Percentiles rank a stretch among this genome's conserved stretches.
Evolutionary conservation across 2,329 filamentous ascomycete genomes (phyloP).

Genomic region (Pyricularia grisea): DNA sequence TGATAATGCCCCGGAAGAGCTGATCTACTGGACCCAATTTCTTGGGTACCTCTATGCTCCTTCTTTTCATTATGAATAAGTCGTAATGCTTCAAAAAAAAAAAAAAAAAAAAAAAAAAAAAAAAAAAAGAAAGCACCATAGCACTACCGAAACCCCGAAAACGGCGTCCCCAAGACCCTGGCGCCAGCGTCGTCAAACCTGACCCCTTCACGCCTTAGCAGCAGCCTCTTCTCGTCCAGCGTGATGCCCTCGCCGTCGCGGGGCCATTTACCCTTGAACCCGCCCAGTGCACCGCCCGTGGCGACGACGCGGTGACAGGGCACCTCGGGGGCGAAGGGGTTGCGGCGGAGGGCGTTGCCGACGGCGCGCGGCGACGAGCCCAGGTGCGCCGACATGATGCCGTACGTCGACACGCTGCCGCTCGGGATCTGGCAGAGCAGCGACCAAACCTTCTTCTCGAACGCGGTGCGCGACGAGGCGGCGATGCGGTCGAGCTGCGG

Average conservation of each 20-base stretch:
- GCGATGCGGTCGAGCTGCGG: slow-evolving; percentile 35
- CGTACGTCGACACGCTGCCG: slow-evolving; percentile 72
- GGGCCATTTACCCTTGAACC: slow-evolving; percentile 60
- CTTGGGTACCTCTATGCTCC: no score
- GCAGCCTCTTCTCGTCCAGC: slow-evolving; percentile 51
- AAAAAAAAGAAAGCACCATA: neutral
- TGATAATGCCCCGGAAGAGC: no score
- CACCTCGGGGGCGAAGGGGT: slow-evolving; percentile 74
- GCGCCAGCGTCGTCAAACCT: slow-evolving; percentile 46
- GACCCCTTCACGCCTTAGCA: slow-evolving; percentile 57
- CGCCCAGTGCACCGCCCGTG: slow-evolving; percentile 59
- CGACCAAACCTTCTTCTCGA: slow-evolving; percentile 58
- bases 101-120: no score
- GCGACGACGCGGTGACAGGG: slow-evolving; percentile 78
- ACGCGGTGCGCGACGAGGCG: slow-evolving; percentile 34
- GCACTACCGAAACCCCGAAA: slow-evolving; percentile 27
- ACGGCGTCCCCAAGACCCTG: slow-evolving; percentile 49
- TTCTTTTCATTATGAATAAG: no score
- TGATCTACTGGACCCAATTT: no score
- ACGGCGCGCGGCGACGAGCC: slow-evolving; percentile 66
- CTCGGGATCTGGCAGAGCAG: slow-evolving; percentile 68
- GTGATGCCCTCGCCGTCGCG: slow-evolving; percentile 52
- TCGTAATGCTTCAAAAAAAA: no score
- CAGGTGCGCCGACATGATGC: slow-evolving; percentile 57
- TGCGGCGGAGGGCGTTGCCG: slow-evolving; percentile 65